Conservation (phyloP, 1,284 basidiomycete genomes). For the Leccinum colubrinum region DNA sequence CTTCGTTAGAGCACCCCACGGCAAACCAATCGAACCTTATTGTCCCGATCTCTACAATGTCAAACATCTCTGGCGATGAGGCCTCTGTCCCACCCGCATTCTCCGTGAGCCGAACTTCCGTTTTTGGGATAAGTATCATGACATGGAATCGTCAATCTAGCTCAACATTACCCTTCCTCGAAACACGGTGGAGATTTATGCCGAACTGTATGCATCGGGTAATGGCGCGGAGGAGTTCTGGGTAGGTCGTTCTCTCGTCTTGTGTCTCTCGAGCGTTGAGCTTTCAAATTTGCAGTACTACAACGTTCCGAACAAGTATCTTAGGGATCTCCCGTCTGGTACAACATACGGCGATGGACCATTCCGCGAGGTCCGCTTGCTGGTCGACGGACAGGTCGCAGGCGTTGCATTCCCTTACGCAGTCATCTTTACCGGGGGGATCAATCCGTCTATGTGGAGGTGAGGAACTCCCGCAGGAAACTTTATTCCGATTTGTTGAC, state of each 20-base stretch:
- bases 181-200: conserved; percentile 67
- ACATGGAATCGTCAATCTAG: conserved; percentile 35
- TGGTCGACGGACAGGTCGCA: conserved; percentile 73
- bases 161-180: conserved; percentile 65
- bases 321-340: conserved; percentile 50
- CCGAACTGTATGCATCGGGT: conserved; percentile 72
- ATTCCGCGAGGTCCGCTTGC: conserved; percentile 76
- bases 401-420: conserved; percentile 78
- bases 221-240: conserved; percentile 77
- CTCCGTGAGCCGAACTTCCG: conserved; percentile 46
- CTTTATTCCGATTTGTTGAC: neutral
- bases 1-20: conserved; percentile 52
- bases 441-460: conserved; percentile 73
- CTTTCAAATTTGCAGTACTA: neutral
- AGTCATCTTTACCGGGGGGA: conserved; percentile 80
- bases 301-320: conserved; percentile 36
- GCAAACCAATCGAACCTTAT: conserved; percentile 62
- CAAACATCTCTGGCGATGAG: conserved; percentile 60
- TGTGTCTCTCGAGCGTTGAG: conserved; percentile 4
- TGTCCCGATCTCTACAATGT: conserved; percentile 64
- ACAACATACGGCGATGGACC: conserved; percentile 62
- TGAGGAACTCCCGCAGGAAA: conserved; percentile 27
- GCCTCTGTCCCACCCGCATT: conserved; percentile 73
- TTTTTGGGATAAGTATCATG: neutral
- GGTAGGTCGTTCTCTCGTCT: conserved; percentile 40